Base-by-base conservation (phyloP, 441 rosid genomes). In the Kokia cookei region DNA sequence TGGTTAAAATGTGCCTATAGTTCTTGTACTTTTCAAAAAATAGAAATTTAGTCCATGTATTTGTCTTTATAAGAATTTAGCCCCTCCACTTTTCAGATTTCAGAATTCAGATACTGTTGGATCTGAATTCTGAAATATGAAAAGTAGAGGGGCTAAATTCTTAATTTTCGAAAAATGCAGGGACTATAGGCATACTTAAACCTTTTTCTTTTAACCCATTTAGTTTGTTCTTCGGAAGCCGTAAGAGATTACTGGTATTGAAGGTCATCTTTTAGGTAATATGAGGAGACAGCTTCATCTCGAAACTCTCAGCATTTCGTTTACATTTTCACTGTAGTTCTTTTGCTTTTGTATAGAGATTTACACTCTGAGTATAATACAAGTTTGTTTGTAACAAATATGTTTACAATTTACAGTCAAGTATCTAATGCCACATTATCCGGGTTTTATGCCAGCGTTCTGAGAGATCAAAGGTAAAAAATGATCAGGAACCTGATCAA, bases 361-460 rank as follows among this genome's bases (percentile, higher is more conserved):
- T 51, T n/a, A n/a, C 32, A n/a, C 4, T 51, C 35, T 19, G 27
- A 5, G 55, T 55, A 12, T 12, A 19, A 19, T 9, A 42, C 22
- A 1, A 40, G 48, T 19, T 42, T 64, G 10, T 10, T 5, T 42
- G 50, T 42, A 48, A 62, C 24, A 40, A 40, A 40, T 40, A 40
- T 64, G 29, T 40, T 63, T 37, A 4, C 17, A 17, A 17, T 13
- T 50, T 68, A n/a, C 45, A 68, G 7, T 58, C 2, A 24, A 26
- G 26, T 48, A 32, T 53, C 29, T 51, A n/a, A 10, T 65, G 64
- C 6, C 42, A 26, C 26, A 43, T 78, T 69, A 2, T 11, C 45
- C 70, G 59, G 43, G 73, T 63, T 64, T 0, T 48, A 43, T 54
- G 75, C 71, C 82, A 86, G 93, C 55, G 51, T 69, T 70, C 73